Evolutionary conservation across 2,329 filamentous ascomycete genomes (phyloP), one percentile per base, ranked within the genome.

Genomic region (Penicillium sp.): DNA sequence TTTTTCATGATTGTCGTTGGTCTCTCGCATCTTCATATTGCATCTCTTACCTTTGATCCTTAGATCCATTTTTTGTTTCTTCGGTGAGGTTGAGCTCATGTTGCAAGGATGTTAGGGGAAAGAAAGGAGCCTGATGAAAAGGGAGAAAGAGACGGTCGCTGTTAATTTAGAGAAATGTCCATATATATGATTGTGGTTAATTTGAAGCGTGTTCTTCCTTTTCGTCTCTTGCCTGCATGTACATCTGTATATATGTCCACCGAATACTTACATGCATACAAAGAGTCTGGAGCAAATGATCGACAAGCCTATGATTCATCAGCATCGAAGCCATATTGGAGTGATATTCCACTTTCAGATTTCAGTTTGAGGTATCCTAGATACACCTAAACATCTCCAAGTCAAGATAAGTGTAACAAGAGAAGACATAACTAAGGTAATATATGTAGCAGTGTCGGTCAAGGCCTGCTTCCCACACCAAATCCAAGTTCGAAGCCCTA

Each of bases 111-210:
- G 9, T 13, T n/a, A n/a, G 21, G 34, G 43, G 22, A 10, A 24
- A 31, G 15, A 21, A 38, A 31, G 9, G 34, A 37, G 21, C 19
- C 15, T 24, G 26, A 48, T 45, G 34, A 39, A 42, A 45, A 45
- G 26, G 43, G 47, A 38, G 26, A 49, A 48, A 22, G 34, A 38
- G 32, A 44, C 17, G 40, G 31, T 43, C 35, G 13, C 19, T 38
- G 39, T 45, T 32, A 38, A 32, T 26, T 19, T 47, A 42, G 43
- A 50, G 47, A 43, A 34, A 47, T 46, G 49, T 53, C 38, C 24
- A 21, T 43, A 26, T 38, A 51, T 42, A 37, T 49, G 24, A 46
- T 47, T 47, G 39, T 41, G 32, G 6, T 31, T 39, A 38, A 50
- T 51, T 32, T 51, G 32, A 43, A 51, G 44, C 32, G 38, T 51